Base-by-base conservation (phyloP, 345 rosid genomes). In the Dovyalis caffra region DNA sequence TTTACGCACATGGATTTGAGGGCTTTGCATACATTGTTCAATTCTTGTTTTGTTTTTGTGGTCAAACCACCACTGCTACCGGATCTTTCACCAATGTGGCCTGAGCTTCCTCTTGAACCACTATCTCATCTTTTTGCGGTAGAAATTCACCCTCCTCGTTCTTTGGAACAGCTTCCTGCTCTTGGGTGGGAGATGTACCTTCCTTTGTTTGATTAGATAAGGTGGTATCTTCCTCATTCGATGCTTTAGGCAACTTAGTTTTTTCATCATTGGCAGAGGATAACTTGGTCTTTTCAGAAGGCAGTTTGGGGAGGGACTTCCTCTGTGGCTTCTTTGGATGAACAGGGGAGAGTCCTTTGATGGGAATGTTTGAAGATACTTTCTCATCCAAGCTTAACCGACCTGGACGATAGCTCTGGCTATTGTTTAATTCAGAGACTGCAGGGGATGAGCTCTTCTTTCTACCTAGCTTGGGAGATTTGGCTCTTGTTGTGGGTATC, bases 391-490 rank as follows among this genome's bases (percentile, higher is more conserved):
- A 83, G 86, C 99, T 93, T 63, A 90, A 77, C 64, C 97, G 87
- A 45, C 83, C 81, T 5, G 53, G 10, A 75, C 62, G 83, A 62
- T 69, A 76, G 64, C 73, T 83, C 64, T 73, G 84, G 49, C 66
- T 74, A 66, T 65, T 77, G 71, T 79, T 84, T 81, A 79, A 92
- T 81, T 88, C 92, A 31, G 88, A 64, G 34, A 91, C 97, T 7
- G 62, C 76, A 26, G 79, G 56, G 28, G 79, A 68, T 8, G 85
- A 72, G 78, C 78, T 82, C 88, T 96, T 96, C 79, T 73, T 96
- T 69, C 99, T 76, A 49, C 99, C 99, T 28, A 96, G 92, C 80
- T 93, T 96, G 16, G 99, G 99, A 83, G 99, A 96, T 86, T 91
- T 96, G 23, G 99, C 87, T 82, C 98, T 88, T 56, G 99, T 96